These are phyloP conservation scores for Vitis hybrid DNA, from an alignment of 177 flowering plant species.

Conservation along the genomic window DNA sequence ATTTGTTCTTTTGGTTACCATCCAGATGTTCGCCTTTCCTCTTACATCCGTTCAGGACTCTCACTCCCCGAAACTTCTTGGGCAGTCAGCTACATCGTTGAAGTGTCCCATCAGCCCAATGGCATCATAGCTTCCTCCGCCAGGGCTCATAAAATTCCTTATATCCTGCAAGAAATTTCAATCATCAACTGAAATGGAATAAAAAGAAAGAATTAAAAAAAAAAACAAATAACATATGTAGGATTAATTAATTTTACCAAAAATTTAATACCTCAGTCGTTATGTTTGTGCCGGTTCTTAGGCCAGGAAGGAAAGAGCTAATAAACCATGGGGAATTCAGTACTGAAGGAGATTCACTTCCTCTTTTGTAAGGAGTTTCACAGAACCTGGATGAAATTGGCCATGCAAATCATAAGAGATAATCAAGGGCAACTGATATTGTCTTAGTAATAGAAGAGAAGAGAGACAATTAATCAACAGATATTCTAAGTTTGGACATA, in stretches of 20 bases:
- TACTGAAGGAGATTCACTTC: conserved; percentile 88
- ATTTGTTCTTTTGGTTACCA: conserved; percentile 13
- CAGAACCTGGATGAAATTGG: conserved; percentile 48
- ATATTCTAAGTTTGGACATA: no score
- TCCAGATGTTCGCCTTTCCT: conserved; percentile 14
- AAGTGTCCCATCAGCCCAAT: conserved; percentile 71
- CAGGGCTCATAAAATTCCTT: conserved; percentile 68
- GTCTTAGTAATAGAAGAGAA: background rate
- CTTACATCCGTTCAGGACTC: conserved; percentile 43
- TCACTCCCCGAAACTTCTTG: conserved; percentile 71
- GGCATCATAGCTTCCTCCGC: conserved; percentile 71
- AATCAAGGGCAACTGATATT: background rate
- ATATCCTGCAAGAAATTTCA: conserved; percentile 50
- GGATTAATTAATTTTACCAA: no score
- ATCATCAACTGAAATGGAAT: background rate
- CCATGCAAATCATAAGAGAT: conserved; percentile 1
- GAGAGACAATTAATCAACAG: no score
- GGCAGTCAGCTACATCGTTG: conserved; percentile 68
- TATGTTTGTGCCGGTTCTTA: conserved; percentile 69
- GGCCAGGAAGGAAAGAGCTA: conserved; percentile 62
- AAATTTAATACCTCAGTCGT: conserved; percentile 63
- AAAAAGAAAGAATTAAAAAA: background rate
- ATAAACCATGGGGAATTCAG: conserved; percentile 95
- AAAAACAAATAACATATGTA: no score
- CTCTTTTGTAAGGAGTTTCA: conserved; percentile 73